These are phyloP conservation scores for Chlamydomonas asymmetrica DNA, from an alignment of 139 green algal genomes.

Conservation along the genomic window DNA sequence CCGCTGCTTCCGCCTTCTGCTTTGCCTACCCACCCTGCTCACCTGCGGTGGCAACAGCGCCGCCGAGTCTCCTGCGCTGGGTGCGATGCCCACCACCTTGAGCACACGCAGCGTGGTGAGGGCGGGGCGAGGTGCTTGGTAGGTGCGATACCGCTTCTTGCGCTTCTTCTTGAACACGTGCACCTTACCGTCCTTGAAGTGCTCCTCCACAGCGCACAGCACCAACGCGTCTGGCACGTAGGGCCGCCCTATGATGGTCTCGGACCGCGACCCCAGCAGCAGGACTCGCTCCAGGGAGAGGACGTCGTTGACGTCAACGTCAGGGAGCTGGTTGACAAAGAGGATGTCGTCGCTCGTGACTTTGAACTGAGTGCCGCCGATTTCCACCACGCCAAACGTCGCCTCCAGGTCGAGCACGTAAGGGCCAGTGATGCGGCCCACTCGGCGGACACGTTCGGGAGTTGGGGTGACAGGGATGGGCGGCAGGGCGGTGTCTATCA, in stretches of 20 bases:
- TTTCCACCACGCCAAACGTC: conserved; percentile 44
- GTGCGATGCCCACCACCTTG: conserved; percentile 21
- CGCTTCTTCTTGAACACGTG: conserved; percentile 57
- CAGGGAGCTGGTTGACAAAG: conserved; percentile 42
- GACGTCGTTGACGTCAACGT: conserved; percentile 47
- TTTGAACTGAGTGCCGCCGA: conserved; percentile 49
- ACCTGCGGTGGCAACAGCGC: too few species aligned
- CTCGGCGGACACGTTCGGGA: conserved; percentile 16
- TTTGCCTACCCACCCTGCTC: too few species aligned
- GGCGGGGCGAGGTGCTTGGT: conserved; percentile 27
- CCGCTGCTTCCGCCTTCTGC: too few species aligned
- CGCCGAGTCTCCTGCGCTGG: too few species aligned
- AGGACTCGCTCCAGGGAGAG: conserved; percentile 44
- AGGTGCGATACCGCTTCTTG: conserved; percentile 50
- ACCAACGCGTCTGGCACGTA: conserved; percentile 37
- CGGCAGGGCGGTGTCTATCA: conserved; percentile 42
- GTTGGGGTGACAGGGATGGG: conserved; percentile 25
- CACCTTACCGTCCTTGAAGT: conserved; percentile 52
- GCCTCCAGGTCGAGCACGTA: conserved; percentile 32
- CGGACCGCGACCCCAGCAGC: conserved; percentile 27
- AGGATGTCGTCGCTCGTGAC: conserved; percentile 53
- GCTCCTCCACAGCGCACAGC: conserved; percentile 48
- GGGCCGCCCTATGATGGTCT: conserved; percentile 43
- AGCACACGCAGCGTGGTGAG: conserved; percentile 51
- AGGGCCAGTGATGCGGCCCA: conserved; percentile 35